Conservation (phyloP, 192 early-diverging fungal genomes). For the Backusella sp. region DNA sequence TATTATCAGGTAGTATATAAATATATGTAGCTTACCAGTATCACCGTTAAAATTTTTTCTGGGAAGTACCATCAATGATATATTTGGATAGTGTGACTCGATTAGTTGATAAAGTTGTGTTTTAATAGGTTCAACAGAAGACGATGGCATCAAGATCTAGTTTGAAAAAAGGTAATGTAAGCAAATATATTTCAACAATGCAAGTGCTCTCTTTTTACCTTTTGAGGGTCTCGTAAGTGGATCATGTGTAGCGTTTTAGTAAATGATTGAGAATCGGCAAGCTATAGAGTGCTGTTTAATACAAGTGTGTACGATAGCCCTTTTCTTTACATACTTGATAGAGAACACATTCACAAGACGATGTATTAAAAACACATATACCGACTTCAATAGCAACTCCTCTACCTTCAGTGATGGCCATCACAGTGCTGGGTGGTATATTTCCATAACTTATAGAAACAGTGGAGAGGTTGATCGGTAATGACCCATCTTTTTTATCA, state of each 20-base stretch:
- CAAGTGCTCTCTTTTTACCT: conserved; percentile 17
- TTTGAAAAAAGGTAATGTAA: background rate
- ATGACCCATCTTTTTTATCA: background rate
- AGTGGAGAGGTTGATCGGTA: background rate
- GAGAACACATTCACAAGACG: conserved; percentile 54
- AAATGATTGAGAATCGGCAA: conserved; percentile 47
- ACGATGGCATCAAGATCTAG: conserved; percentile 19
- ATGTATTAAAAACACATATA: conserved; percentile 44
- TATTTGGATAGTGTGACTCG: conserved; percentile 36
- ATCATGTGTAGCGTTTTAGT: conserved; percentile 60
- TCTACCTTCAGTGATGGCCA: conserved; percentile 52
- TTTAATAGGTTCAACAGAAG: conserved; percentile 46
- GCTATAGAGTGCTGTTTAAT: background rate
- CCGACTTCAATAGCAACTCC: conserved; percentile 55
- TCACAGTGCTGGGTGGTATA: conserved; percentile 19
- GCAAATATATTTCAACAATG: background rate
- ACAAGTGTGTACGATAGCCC: background rate
- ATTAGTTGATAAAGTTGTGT: conserved; percentile 55
- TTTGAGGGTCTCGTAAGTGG: conserved; percentile 50
- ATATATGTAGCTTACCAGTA: conserved; percentile 26
- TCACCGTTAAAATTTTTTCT: conserved; percentile 61
- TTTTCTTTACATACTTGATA: conserved; percentile 50
- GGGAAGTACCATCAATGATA: conserved; percentile 47
- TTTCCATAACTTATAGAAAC: background rate
- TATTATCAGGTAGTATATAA: background rate